Evolutionary conservation across 2,329 filamentous ascomycete species (phyloP).

Genomic region (Microcyclosporella mali): DNA sequence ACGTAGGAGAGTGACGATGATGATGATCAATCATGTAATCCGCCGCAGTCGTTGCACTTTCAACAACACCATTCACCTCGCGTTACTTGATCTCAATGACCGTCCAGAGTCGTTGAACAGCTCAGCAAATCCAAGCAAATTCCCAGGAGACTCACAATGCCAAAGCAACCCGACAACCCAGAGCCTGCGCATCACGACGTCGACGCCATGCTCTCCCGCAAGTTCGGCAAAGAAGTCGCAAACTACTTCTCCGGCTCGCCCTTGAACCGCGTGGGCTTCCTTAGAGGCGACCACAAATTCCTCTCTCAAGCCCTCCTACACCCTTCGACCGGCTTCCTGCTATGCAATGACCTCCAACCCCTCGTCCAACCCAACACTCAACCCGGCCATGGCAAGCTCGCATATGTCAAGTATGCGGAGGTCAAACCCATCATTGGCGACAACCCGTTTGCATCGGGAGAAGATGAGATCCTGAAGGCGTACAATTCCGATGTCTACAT

Average conservation of each 20-base stretch:
- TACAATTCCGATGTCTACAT: slow-evolving; percentile 65
- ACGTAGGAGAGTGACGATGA: too few species aligned
- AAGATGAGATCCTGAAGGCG: slow-evolving; percentile 64
- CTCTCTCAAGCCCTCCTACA: slow-evolving; percentile 61
- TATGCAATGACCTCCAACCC: slow-evolving; percentile 73
- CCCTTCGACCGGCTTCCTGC: slow-evolving; percentile 63
- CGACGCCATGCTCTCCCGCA: slow-evolving; percentile 66
- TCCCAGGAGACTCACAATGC: slow-evolving; percentile 5
- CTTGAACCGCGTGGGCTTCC: slow-evolving; percentile 72
- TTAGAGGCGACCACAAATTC: slow-evolving; percentile 65
- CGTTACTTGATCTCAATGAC: too few species aligned
- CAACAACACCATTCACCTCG: too few species aligned
- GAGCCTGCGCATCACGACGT: slow-evolving; percentile 52
- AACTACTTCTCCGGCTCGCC: slow-evolving; percentile 79
- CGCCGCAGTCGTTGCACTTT: too few species aligned
- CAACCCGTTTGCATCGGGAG: slow-evolving; percentile 63
- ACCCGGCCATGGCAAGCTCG: slow-evolving; percentile 45
- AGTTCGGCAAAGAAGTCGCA: slow-evolving; percentile 71
- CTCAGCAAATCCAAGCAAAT: too few species aligned
- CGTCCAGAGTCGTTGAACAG: too few species aligned
- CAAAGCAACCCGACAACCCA: slow-evolving; percentile 44
- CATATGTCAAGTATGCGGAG: slow-evolving; percentile 62
- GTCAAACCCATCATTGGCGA: slow-evolving; percentile 64
- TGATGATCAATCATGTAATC: too few species aligned
- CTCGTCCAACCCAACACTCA: slow-evolving; percentile 45